Percentiles rank a stretch among this genome's conserved stretches.
phyloP scores from a whole-genome alignment of 148 eudicot species.

The Heliamphora exappendiculata region DNA sequence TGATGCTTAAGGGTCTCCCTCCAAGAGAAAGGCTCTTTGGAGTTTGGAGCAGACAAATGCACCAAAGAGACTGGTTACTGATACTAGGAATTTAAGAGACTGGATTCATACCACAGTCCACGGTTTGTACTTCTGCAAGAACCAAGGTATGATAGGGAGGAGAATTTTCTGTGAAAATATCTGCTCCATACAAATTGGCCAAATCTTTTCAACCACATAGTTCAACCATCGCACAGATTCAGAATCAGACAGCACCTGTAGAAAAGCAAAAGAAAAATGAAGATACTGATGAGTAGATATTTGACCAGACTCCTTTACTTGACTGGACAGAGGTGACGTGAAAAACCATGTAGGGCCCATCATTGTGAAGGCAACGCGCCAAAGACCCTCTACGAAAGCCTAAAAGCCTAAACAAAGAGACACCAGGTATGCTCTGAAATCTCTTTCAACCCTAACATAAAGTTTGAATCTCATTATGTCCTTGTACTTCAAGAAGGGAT shows the following conservation, averaged over 20 bases:
- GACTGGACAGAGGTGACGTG: no score
- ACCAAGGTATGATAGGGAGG: slow-evolving; percentile 93
- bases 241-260: slow-evolving; percentile 71
- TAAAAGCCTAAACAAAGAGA: no score
- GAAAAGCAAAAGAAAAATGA: slow-evolving; percentile 5
- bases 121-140: slow-evolving; percentile 89
- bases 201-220: slow-evolving; percentile 72
- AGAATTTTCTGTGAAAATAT: slow-evolving; percentile 84
- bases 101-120: slow-evolving; percentile 79
- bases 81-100: background rate
- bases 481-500: no score
- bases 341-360: no score
- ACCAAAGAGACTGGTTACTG: background rate
- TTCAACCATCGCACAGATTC: slow-evolving; percentile 93
- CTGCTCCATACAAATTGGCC: slow-evolving; percentile 86
- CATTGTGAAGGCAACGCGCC: no score
- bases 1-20: background rate
- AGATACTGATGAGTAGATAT: no score
- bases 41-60: slow-evolving; percentile 4
- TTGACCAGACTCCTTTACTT: no score
- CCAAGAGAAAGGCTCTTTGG: background rate
- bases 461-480: no score
- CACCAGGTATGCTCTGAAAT: no score
- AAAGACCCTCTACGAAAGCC: no score
- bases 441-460: no score